phyloP scores from a whole-genome alignment of 352 stramenopile species.

The Globisporangium polare region DNA sequence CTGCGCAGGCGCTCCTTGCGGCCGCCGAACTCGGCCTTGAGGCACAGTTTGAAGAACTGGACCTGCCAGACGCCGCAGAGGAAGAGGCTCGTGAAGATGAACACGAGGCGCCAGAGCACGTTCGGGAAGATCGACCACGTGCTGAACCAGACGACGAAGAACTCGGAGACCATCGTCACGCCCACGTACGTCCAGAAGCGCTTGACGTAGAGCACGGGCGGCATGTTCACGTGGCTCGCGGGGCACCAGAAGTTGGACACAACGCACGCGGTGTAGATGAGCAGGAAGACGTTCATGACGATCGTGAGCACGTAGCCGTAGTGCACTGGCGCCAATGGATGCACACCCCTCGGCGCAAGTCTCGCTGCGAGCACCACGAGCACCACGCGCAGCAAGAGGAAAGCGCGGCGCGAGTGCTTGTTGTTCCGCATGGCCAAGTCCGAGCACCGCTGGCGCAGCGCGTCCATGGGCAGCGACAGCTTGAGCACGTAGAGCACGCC shows the following conservation, averaged over 20 bases:
- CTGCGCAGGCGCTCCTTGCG: slow-evolving; percentile 80
- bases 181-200: slow-evolving; percentile 71
- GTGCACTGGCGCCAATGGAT: slow-evolving; percentile 65
- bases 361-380: slow-evolving; percentile 55
- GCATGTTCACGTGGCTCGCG: slow-evolving; percentile 48
- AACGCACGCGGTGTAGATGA: slow-evolving; percentile 70
- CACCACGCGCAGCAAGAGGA: slow-evolving; percentile 49
- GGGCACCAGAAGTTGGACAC: slow-evolving; percentile 81
- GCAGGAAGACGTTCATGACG: slow-evolving; percentile 76
- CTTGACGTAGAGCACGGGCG: slow-evolving; percentile 63
- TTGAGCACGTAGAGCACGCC: slow-evolving; percentile 57
- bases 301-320: slow-evolving; percentile 76
- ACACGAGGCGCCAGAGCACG: slow-evolving; percentile 67
- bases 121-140: slow-evolving; percentile 78
- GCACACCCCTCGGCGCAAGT: slow-evolving; percentile 55
- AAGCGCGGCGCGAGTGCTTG: slow-evolving; percentile 42
- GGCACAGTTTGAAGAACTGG: slow-evolving; percentile 56
- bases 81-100: slow-evolving; percentile 48
- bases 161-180: slow-evolving; percentile 37
- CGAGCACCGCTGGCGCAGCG: slow-evolving; percentile 55
- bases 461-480: slow-evolving; percentile 53
- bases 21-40: slow-evolving; percentile 68
- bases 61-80: slow-evolving; percentile 63
- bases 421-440: slow-evolving; percentile 55
- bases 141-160: slow-evolving; percentile 76